These are phyloP conservation scores for Coccinonectria pachysandricola DNA, from an alignment of 2,329 filamentous ascomycete species.

Conservation along the genomic window DNA sequence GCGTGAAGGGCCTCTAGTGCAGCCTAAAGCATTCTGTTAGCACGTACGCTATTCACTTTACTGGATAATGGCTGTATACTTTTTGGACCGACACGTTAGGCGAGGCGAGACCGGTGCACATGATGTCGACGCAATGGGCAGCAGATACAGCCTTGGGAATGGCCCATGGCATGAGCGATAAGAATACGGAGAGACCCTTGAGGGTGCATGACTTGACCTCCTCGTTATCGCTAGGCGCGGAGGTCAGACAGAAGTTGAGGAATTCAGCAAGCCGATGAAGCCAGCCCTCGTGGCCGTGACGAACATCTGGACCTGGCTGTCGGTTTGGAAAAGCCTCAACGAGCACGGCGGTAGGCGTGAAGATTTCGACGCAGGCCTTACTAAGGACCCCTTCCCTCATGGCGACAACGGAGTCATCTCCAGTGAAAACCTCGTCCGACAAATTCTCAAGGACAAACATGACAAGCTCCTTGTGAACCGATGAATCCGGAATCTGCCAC, in stretches of 20 bases:
- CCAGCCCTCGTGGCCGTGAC: constrained; percentile 80
- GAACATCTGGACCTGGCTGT: constrained; percentile 56
- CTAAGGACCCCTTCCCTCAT: constrained; percentile 76
- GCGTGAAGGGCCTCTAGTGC: constrained; percentile 76
- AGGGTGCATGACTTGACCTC: constrained; percentile 61
- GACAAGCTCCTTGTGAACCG: constrained; percentile 71
- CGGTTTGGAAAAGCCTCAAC: constrained; percentile 66
- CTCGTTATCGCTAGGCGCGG: constrained; percentile 52
- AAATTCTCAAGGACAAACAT: constrained; percentile 81
- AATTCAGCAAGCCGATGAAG: constrained; percentile 65
- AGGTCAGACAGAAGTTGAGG: constrained; percentile 60
- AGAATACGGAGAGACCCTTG: constrained; percentile 66
- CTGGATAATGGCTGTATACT: constrained; percentile 29
- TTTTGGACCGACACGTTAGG: constrained; percentile 64
- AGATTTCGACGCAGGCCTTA: constrained; percentile 85
- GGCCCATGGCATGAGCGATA: constrained; percentile 77
- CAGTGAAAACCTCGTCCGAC: constrained; percentile 87
- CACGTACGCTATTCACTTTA: too few species aligned
- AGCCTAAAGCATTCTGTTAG: too few species aligned
- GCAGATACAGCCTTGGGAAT: constrained; percentile 71
- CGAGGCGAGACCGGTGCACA: constrained; percentile 62
- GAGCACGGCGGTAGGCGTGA: constrained; percentile 69
- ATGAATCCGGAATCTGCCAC: constrained; percentile 61
- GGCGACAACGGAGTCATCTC: constrained; percentile 78
- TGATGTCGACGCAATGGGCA: constrained; percentile 57